Percentiles rank a stretch among this genome's conserved stretches.
Conservation (phyloP, 305 asterid species). For the Euphrasia arctica region DNA sequence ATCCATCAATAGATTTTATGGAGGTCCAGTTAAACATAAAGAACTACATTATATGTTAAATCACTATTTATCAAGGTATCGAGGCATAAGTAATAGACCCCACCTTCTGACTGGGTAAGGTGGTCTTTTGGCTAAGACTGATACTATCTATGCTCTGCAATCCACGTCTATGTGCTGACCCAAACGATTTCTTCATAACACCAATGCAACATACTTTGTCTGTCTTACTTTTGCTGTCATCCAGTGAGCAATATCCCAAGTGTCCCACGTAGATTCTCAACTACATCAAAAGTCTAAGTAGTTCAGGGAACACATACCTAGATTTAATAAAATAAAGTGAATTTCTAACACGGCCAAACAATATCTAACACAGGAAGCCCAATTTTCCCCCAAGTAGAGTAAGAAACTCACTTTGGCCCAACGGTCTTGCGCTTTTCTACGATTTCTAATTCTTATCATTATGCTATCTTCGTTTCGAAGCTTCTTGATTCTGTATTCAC, state of each 20-base stretch:
- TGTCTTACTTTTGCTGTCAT: conserved; percentile 42
- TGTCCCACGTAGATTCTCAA: conserved; percentile 83
- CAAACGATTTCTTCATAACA: conserved; percentile 43
- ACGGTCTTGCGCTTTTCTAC: conserved; percentile 77
- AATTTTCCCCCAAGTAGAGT: conserved; percentile 9
- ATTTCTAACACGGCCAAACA: conserved; percentile 14
- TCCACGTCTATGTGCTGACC: conserved; percentile 43
- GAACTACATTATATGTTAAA: conserved; percentile 19
- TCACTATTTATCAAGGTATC: conserved; percentile 19
- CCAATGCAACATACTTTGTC: conserved; percentile 53
- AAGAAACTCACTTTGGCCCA: conserved; percentile 79
- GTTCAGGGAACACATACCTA: conserved; percentile 14
- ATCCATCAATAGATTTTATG: conserved; percentile 28
- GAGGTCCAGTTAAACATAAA: conserved; percentile 18
- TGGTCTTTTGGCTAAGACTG: conserved; percentile 48
- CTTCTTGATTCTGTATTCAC: conserved; percentile 81
- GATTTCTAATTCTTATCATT: conserved; percentile 66
- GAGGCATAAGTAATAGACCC: conserved; percentile 24
- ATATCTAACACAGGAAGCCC: conserved; percentile 13
- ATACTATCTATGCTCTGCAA: conserved; percentile 40
- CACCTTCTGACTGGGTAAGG: conserved; percentile 54
- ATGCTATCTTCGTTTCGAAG: conserved; percentile 76
- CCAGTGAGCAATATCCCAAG: conserved; percentile 67
- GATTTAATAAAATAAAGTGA: not conserved
- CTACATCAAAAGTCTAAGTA: conserved; percentile 39